Evolutionary conservation across 2,329 filamentous ascomycete genomes (phyloP).

Genomic region (Seiridium cupressi): DNA sequence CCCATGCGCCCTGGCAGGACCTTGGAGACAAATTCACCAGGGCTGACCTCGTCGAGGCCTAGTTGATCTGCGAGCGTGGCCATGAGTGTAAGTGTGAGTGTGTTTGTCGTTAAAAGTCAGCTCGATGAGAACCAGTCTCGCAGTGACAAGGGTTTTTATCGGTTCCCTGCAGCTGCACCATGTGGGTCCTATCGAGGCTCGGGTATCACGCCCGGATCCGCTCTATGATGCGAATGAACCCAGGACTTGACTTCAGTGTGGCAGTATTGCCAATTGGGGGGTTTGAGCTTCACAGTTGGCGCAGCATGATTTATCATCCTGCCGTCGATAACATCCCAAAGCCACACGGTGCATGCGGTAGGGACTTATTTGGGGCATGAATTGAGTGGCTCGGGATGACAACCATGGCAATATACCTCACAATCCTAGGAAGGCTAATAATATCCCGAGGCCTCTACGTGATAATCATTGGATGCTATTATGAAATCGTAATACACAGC

Average conservation of each 20-base stretch:
- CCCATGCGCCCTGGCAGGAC: constrained; percentile 11
- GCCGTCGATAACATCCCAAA: too few species aligned
- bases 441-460: neutral
- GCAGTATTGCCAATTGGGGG: too few species aligned
- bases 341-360: too few species aligned
- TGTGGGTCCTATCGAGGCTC: neutral
- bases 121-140: too few species aligned
- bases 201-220: neutral
- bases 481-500: too few species aligned
- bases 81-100: neutral
- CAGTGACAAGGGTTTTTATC: neutral
- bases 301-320: neutral
- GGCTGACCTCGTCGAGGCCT: constrained; percentile 8
- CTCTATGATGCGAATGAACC: neutral
- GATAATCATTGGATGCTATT: neutral
- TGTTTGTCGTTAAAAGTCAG: neutral
- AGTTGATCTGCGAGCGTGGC: constrained; percentile 9
- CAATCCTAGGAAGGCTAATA: neutral
- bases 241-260: too few species aligned
- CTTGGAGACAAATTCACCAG: constrained; percentile 11
- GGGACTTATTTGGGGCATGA: too few species aligned
- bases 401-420: too few species aligned
- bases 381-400: too few species aligned
- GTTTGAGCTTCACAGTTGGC: too few species aligned
- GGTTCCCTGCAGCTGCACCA: too few species aligned